Conservation (phyloP, 345 rosid genomes). For the Geranium brycei region DNA sequence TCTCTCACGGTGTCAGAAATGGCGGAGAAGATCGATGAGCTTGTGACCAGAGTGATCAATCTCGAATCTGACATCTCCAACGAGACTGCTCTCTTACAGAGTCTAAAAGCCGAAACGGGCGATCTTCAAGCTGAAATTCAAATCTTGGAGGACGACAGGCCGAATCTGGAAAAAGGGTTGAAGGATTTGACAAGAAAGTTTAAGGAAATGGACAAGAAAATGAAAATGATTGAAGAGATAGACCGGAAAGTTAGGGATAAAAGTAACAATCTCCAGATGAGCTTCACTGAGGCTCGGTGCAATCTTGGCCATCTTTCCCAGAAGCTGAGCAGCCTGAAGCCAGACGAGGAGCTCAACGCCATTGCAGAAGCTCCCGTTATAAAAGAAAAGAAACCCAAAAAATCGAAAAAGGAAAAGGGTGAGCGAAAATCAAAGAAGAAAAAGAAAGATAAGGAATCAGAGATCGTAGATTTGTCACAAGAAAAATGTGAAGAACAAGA, state of each 20-base stretch:
- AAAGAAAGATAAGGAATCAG: neutral
- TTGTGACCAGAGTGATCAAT: constrained; percentile 64
- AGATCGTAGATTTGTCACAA: neutral
- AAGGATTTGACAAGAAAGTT: constrained; percentile 34
- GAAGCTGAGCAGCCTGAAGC: constrained; percentile 25
- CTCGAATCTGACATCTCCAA: constrained; percentile 70
- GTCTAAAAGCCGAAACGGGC: constrained; percentile 52
- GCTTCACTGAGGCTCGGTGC: constrained; percentile 39
- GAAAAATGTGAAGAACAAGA: constrained; percentile 16
- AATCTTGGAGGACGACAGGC: constrained; percentile 49
- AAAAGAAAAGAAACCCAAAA: neutral
- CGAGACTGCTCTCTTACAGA: constrained; percentile 50
- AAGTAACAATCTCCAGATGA: constrained; percentile 33
- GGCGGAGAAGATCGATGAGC: constrained; percentile 84
- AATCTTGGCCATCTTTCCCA: constrained; percentile 40
- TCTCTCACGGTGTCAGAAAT: constrained; percentile 47
- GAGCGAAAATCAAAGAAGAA: neutral
- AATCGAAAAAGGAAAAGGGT: neutral
- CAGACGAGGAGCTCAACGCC: constrained; percentile 13
- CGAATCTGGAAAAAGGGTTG: constrained; percentile 25
- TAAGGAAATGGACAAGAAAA: constrained; percentile 49
- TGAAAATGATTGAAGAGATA: constrained; percentile 38
- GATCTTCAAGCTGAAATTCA: constrained; percentile 65
- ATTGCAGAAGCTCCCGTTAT: neutral
- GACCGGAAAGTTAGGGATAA: constrained; percentile 36